A percentile compares a stretch with the other conserved stretches of the same genome.
phyloP scores from a whole-genome alignment of 495 filamentous ascomycete genomes.

The Penicillium cataractarum region DNA sequence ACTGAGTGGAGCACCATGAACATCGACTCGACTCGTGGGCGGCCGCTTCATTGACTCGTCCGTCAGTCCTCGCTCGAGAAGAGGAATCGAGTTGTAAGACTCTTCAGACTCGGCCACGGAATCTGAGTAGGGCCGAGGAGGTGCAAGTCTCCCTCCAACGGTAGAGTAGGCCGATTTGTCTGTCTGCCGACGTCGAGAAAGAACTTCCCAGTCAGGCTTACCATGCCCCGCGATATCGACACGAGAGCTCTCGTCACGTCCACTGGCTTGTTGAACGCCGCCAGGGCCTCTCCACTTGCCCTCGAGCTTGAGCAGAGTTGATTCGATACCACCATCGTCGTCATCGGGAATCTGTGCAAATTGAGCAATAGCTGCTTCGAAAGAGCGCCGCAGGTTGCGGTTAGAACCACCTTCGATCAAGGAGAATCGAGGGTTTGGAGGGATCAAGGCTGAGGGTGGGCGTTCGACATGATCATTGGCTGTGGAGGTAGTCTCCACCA shows the following conservation, averaged over 20 bases:
- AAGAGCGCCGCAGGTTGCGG: conserved; percentile 80
- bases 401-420: conserved; percentile 76
- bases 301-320: conserved; percentile 89
- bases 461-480: conserved; percentile 32
- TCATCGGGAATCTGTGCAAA: conserved; percentile 91
- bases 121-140: conserved; percentile 42
- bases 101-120: conserved; percentile 59
- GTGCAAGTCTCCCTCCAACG: conserved; percentile 32
- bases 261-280: not conserved
- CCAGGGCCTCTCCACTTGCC: conserved; percentile 62
- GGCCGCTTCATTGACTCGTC: conserved; percentile 57
- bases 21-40: conserved; percentile 16
- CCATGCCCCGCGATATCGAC: not conserved
- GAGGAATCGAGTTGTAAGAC: conserved; percentile 77
- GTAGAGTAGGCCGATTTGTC: conserved; percentile 37
- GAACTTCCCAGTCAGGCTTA: conserved; percentile 21
- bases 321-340: conserved; percentile 91
- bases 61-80: conserved; percentile 73
- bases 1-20: conserved; percentile 27
- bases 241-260: not conserved
- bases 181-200: conserved; percentile 32
- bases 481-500: conserved; percentile 42
- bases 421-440: conserved; percentile 55
- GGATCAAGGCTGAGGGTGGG: conserved; percentile 39
- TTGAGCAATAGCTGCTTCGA: conserved; percentile 86